Evolutionary conservation across 2,329 filamentous ascomycete species (phyloP), one percentile per base, ranked within the genome.

Genomic region (Clonostachys rosea): DNA sequence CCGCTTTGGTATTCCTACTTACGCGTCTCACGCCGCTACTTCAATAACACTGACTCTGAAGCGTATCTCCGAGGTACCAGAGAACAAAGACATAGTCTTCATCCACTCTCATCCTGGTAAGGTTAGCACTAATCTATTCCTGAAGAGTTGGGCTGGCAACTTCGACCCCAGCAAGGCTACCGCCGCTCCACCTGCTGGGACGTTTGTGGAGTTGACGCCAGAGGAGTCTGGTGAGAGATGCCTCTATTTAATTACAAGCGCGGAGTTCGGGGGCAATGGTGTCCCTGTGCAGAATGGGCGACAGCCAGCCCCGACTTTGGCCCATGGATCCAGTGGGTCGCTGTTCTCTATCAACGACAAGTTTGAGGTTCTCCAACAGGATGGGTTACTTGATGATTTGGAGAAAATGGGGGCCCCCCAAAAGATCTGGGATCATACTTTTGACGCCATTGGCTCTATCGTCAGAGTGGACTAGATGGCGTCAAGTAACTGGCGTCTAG

Each of bases 51-150:
- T 43, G 39, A 24, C 33, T 14, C 33, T n/a, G 16, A 24, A 30
- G 9, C 40, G 6, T 34, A 30, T 43, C 33, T 17, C 37, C 24
- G 20, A 24, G 20, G 6, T 24, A 24, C 20, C 34, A 37, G 45
- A 30, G 13, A 42, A 41, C 24, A 16, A 16, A 20, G 40, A 24
- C 4, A 17, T 47, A 11, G 45, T 43, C 9, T 36, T 47, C 17
- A 36, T 47, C 33, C 45, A 47, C 33, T 30, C 45, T 16, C 40
- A 46, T 47, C 37, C 47, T n/a, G 40, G 47, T 3, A n/a, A 24
- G n/a, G 40, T 42, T 12, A 16, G 12, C 8, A 42, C 40, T 33
- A 18, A 18, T 40, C 17, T 45, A 40, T 10, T 36, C 12, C 18
- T 5, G 17, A 44, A 43, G 20, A 36, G 47, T 17, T 37, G 44